These are phyloP conservation scores for Oryza brachyantha DNA, from an alignment of 176 grass and related monocot species.

Conservation along the genomic window DNA sequence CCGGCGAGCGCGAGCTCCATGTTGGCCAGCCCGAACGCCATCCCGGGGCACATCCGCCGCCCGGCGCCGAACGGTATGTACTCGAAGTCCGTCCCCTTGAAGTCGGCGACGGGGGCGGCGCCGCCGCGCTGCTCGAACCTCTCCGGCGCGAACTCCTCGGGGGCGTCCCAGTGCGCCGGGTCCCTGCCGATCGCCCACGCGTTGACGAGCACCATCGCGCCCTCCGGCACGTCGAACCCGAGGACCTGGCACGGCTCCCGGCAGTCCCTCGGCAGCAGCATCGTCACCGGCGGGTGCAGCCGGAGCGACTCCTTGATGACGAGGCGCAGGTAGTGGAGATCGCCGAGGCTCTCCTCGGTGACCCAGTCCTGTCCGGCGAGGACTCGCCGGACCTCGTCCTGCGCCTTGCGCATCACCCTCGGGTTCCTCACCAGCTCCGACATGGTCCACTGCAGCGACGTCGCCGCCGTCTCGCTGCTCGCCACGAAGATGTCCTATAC, in stretches of 20 bases:
- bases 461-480: slow-evolving; percentile 31
- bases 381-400: slow-evolving; percentile 25
- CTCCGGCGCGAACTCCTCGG: slow-evolving; percentile 40
- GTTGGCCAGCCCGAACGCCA: neutral
- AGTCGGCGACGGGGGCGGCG: neutral
- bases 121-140: too few species aligned
- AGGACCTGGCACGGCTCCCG: neutral
- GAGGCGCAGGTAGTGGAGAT: slow-evolving; percentile 21
- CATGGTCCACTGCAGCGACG: slow-evolving; percentile 28
- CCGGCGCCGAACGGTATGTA: neutral
- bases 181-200: slow-evolving; percentile 38
- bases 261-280: slow-evolving; percentile 21
- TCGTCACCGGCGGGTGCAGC: too few species aligned
- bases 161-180: slow-evolving; percentile 13
- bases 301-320: slow-evolving; percentile 36
- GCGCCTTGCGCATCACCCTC: slow-evolving; percentile 24
- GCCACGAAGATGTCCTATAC: neutral
- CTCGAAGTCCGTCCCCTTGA: neutral
- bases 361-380: neutral
- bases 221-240: slow-evolving; percentile 1
- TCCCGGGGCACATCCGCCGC: neutral
- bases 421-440: slow-evolving; percentile 32
- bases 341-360: neutral
- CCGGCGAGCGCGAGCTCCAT: neutral
- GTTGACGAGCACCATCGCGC: slow-evolving; percentile 21